phyloP scores from a whole-genome alignment of 2,329 filamentous ascomycete genomes.

The Microcyclospora tardicrescens region DNA sequence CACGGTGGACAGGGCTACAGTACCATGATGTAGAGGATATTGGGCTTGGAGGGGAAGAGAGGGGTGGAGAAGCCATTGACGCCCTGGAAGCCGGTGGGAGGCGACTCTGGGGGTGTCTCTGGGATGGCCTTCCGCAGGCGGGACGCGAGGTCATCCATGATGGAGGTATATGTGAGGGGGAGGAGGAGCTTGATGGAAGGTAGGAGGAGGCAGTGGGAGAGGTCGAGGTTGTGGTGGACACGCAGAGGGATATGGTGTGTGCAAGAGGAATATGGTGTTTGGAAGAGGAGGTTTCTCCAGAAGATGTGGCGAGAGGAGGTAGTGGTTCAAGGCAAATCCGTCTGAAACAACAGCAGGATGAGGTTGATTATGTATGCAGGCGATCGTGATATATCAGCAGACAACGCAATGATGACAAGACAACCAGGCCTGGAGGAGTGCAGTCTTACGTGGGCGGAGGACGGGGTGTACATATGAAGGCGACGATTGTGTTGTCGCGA shows the following conservation, averaged over 20 bases:
- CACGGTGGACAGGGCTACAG: no score
- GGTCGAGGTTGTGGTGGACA: not conserved
- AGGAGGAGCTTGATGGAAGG: not conserved
- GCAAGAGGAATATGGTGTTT: not conserved
- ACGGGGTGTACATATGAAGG: no score
- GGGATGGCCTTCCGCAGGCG: constrained; percentile 19
- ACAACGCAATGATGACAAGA: no score
- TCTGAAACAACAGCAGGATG: no score
- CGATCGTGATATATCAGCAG: no score
- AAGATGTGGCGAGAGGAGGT: no score
- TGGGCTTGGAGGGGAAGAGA: constrained; percentile 41
- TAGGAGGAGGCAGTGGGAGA: not conserved
- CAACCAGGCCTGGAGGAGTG: no score
- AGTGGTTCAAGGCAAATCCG: no score
- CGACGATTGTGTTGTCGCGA: no score
- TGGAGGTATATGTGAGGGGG: constrained; percentile 1
- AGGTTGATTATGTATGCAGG: no score
- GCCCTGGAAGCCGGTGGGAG: constrained; percentile 25
- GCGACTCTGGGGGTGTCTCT: constrained; percentile 24
- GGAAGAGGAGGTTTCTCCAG: not conserved
- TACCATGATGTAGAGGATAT: constrained; percentile 80
- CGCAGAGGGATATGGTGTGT: not conserved
- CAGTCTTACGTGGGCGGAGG: no score
- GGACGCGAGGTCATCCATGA: constrained; percentile 11
- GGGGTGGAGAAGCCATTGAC: constrained; percentile 28